phyloP scores from a whole-genome alignment of 306 rosid species.

The Vicia villosa region DNA sequence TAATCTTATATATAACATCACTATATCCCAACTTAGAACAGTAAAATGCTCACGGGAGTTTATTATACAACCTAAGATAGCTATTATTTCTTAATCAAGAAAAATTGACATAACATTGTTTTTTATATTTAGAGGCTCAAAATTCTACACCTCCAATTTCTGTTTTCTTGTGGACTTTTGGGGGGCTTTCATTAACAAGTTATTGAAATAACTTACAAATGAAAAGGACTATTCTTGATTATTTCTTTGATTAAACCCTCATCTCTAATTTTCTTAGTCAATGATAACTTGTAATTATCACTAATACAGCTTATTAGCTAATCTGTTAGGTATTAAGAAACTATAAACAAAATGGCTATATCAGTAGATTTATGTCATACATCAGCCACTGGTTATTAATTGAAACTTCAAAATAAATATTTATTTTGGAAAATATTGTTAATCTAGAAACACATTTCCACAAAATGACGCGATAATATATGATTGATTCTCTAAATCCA shows the following conservation, averaged over 20 bases:
- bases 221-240: conserved; percentile 20
- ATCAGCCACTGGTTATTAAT: background rate
- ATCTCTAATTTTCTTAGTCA: conserved; percentile 34
- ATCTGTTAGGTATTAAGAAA: conserved; percentile 2
- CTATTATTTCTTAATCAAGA: conserved; percentile 10
- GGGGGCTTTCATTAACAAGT: conserved; percentile 59
- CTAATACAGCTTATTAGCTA: background rate
- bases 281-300: background rate
- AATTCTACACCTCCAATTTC: conserved; percentile 35
- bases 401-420: background rate
- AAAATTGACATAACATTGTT: conserved; percentile 11
- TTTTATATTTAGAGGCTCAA: conserved; percentile 34
- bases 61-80: conserved; percentile 28
- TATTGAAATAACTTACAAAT: conserved; percentile 47
- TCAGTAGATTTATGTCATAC: conserved; percentile 8
- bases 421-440: background rate
- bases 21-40: conserved; percentile 37
- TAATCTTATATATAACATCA: conserved; percentile 46
- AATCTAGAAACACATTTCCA: background rate
- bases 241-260: conserved; percentile 1
- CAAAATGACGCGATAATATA: background rate
- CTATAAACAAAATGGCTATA: conserved; percentile 11
- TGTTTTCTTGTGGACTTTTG: conserved; percentile 81
- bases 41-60: conserved; percentile 42
- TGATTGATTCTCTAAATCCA: background rate